These are phyloP conservation scores for Musa beccarii DNA, from an alignment of 176 grass and related monocot species.

Conservation along the genomic window DNA sequence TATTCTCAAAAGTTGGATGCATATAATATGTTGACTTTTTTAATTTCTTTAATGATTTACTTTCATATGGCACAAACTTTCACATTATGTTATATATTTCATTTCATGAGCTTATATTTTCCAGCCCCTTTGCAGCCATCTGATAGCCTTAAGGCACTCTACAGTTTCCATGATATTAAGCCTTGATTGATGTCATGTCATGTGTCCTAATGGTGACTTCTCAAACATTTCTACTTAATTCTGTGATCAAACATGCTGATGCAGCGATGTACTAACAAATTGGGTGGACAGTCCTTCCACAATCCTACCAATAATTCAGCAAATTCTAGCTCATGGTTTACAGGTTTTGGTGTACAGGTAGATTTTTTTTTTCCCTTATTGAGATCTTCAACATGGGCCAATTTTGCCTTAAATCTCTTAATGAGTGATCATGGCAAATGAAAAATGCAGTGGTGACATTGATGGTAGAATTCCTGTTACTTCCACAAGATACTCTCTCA, in stretches of 20 bases:
- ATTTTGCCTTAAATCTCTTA: background rate
- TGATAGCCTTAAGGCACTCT: too few relatives aligned
- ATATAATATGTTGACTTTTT: too few relatives aligned
- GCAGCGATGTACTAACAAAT: slow-evolving; percentile 31
- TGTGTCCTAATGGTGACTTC: background rate
- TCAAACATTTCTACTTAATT: background rate
- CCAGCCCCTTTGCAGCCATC: too few relatives aligned
- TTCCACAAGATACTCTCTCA: slow-evolving; percentile 73
- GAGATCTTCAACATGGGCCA: background rate
- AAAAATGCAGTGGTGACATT: slow-evolving; percentile 48
- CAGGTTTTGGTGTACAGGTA: slow-evolving; percentile 82
- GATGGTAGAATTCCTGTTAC: slow-evolving; percentile 67
- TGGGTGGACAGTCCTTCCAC: slow-evolving; percentile 49
- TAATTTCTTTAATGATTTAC: too few relatives aligned
- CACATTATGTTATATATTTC: too few relatives aligned
- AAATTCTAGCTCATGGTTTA: slow-evolving; percentile 40
- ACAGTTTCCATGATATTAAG: too few relatives aligned
- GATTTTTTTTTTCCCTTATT: background rate
- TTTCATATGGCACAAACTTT: too few relatives aligned
- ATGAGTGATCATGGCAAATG: background rate
- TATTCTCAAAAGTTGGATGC: too few relatives aligned
- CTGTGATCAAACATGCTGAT: background rate
- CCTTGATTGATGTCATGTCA: too few relatives aligned
- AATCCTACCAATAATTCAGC: slow-evolving; percentile 48
- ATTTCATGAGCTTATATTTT: too few relatives aligned